phyloP scores from a whole-genome alignment of 352 stramenopile species.

The Globisporangium orthogonon region DNA sequence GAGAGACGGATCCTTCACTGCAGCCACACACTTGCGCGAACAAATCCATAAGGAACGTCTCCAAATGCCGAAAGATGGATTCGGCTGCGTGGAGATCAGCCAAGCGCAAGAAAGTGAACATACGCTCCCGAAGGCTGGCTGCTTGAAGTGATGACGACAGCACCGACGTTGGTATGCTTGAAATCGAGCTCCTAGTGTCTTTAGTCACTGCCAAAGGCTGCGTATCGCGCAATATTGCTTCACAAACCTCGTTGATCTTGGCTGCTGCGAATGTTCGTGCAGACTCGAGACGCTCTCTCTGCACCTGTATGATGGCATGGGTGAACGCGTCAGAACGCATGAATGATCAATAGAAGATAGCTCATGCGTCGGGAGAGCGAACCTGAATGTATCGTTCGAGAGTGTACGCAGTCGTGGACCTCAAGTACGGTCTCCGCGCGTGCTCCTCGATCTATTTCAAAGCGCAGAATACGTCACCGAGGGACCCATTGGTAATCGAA shows the following conservation, averaged over 20 bases:
- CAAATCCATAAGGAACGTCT: slow-evolving; percentile 23
- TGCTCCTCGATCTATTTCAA: slow-evolving; percentile 13
- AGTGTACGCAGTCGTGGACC: not conserved
- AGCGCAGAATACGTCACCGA: not conserved
- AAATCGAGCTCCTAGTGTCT: slow-evolving; percentile 1
- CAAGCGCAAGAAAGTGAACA: slow-evolving; percentile 52
- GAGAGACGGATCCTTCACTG: not conserved
- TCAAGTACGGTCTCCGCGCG: not conserved
- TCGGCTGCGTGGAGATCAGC: slow-evolving; percentile 37
- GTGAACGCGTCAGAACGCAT: not conserved
- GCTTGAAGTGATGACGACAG: slow-evolving; percentile 16
- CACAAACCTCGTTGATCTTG: slow-evolving; percentile 19
- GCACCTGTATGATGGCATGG: slow-evolving; percentile 7
- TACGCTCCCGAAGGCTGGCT: slow-evolving; percentile 33
- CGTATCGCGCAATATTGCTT: slow-evolving; percentile 15
- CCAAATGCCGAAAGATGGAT: slow-evolving; percentile 33
- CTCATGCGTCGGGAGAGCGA: not conserved
- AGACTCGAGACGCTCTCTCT: slow-evolving; percentile 11
- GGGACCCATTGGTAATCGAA: not conserved
- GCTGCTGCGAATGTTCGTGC: slow-evolving; percentile 11
- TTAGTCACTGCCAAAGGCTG: slow-evolving; percentile 12
- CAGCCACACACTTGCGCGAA: slow-evolving; percentile 33
- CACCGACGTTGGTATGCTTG: not conserved
- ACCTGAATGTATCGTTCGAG: slow-evolving; percentile 10
- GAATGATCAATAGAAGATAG: not conserved